Percentiles rank a stretch among this genome's conserved stretches.
Conservation (phyloP, 1,284 basidiomycete genomes). For the Afroboletus lepidellus region DNA sequence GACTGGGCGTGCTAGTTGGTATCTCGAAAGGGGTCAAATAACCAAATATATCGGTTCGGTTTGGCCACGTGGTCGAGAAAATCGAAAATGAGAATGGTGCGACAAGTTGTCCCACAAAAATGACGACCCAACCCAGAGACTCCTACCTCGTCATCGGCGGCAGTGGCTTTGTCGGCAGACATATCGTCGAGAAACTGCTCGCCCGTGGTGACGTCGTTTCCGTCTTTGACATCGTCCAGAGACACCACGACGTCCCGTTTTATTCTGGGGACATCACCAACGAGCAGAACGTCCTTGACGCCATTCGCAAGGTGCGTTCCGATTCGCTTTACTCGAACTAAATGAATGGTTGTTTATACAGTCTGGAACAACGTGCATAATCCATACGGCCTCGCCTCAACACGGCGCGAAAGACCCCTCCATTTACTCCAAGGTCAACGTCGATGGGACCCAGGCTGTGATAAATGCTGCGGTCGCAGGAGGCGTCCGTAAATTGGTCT, state of each 20-base stretch:
- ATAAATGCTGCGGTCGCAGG: constrained; percentile 77
- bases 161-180: constrained; percentile 88
- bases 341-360: constrained; percentile 30
- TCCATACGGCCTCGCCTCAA: constrained; percentile 94
- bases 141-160: constrained; percentile 86
- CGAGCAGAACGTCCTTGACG: constrained; percentile 67
- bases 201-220: constrained; percentile 79
- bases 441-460: constrained; percentile 86
- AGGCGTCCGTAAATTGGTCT: constrained; percentile 86
- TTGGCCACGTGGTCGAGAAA: constrained; percentile 12
- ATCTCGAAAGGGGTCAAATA: constrained; percentile 13
- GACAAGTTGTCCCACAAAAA: constrained; percentile 20
- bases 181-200: constrained; percentile 82
- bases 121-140: constrained; percentile 40
- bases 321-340: background rate
- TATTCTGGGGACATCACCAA: constrained; percentile 85
- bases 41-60: background rate
- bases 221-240: constrained; percentile 88
- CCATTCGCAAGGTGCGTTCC: constrained; percentile 66
- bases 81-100: constrained; percentile 8
- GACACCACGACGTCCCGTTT: constrained; percentile 83
- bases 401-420: constrained; percentile 69
- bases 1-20: too few relatives aligned
- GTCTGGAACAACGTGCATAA: constrained; percentile 84
- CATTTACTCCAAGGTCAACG: constrained; percentile 92